phyloP scores from a whole-genome alignment of 2,329 filamentous ascomycete genomes.

The Xylariaceae sp. region DNA sequence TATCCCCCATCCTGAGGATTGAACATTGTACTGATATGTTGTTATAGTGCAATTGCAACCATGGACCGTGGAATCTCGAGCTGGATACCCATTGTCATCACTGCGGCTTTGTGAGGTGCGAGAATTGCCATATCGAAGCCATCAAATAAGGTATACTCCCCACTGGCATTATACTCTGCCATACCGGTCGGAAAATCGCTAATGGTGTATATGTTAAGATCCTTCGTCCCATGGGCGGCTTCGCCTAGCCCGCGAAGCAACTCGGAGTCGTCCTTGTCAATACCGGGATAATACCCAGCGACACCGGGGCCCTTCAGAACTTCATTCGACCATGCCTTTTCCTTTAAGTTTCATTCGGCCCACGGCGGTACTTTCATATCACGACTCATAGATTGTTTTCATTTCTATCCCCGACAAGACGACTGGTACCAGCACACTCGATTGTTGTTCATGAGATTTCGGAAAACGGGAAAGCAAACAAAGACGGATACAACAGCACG shows the following conservation, averaged over 20 bases:
- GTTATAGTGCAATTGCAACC: slow-evolving; percentile 4
- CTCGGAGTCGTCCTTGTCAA: background rate
- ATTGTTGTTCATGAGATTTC: too few relatives aligned
- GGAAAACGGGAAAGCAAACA: too few relatives aligned
- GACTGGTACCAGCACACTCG: too few relatives aligned
- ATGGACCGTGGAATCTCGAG: slow-evolving; percentile 1
- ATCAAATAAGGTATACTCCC: background rate
- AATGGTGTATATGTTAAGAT: background rate
- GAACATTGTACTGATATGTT: background rate
- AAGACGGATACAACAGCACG: background rate
- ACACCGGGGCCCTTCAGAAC: background rate
- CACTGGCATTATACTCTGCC: background rate
- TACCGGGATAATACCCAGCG: too few relatives aligned
- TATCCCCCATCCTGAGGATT: too few relatives aligned
- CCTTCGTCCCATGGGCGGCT: background rate
- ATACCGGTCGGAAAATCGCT: background rate
- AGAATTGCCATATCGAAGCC: background rate
- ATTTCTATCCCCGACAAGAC: too few relatives aligned
- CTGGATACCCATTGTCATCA: background rate
- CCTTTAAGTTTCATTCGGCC: background rate
- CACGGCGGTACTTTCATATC: too few relatives aligned
- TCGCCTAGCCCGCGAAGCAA: background rate
- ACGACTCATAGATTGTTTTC: too few relatives aligned
- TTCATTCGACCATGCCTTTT: background rate
- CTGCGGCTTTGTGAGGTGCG: background rate